phyloP scores from a whole-genome alignment of 129 eudicot species.

The Erigeron canadensis region DNA sequence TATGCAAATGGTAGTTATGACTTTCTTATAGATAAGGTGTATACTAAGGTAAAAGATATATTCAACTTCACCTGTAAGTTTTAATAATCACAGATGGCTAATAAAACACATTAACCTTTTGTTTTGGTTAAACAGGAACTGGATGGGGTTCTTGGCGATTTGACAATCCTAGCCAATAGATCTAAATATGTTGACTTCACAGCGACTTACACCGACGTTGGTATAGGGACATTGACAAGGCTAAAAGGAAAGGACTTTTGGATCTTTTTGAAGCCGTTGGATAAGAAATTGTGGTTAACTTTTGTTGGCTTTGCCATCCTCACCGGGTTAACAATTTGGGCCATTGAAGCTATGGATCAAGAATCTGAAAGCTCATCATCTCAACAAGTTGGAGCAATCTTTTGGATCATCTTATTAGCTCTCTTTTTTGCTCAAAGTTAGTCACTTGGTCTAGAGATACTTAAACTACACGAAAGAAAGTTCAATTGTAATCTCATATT shows the following conservation, averaged over 20 bases:
- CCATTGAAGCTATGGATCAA: conserved; percentile 31
- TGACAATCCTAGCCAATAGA: conserved; percentile 39
- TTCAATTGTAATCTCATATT: conserved; percentile 1
- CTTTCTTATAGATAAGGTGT: conserved; percentile 37
- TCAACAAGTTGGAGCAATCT: conserved; percentile 18
- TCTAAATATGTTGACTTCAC: conserved; percentile 46
- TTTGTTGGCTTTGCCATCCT: conserved; percentile 21
- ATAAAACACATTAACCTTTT: not conserved
- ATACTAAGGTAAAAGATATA: conserved; percentile 27
- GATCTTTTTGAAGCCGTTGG: conserved; percentile 46
- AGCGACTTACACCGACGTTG: conserved; percentile 38
- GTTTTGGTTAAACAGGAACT: conserved; percentile 20
- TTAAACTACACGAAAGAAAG: not conserved
- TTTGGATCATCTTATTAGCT: conserved; percentile 33
- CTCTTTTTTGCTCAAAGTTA: conserved; percentile 35
- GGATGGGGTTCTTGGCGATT: conserved; percentile 42
- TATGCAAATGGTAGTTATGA: conserved; percentile 26
- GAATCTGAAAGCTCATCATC: conserved; percentile 15
- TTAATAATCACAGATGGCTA: not conserved
- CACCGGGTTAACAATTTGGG: conserved; percentile 36
- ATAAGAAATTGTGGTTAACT: conserved; percentile 31
- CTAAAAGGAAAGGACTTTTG: conserved; percentile 9
- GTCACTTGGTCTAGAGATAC: conserved; percentile 15
- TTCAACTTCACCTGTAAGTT: not conserved
- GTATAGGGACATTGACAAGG: conserved; percentile 28